Evolutionary conservation across 2,329 filamentous ascomycete species (phyloP).

Genomic region (Colletotrichum zoysiae): DNA sequence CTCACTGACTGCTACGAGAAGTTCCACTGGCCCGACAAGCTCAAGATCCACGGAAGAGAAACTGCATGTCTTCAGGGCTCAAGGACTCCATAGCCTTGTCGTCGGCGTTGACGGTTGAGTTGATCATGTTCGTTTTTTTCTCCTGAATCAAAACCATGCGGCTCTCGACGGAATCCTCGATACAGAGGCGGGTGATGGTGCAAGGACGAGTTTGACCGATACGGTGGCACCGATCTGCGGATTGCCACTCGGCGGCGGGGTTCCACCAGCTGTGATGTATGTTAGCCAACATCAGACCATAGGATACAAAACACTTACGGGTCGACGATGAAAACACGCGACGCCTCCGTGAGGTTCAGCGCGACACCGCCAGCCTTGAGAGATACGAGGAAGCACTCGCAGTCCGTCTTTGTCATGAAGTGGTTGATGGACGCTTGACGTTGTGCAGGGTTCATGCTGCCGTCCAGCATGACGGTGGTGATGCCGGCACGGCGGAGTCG

Average conservation of each 20-base stretch:
- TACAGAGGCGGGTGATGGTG: slow-evolving; percentile 92
- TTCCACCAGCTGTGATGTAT: slow-evolving; percentile 86
- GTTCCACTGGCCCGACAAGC: background rate
- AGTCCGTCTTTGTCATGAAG: slow-evolving; percentile 95
- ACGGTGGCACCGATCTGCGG: slow-evolving; percentile 91
- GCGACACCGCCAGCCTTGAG: slow-evolving; percentile 97
- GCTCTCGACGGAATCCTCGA: slow-evolving; percentile 96
- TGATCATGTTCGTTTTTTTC: slow-evolving; percentile 99
- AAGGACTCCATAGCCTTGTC: slow-evolving; percentile 92
- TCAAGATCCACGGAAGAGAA: slow-evolving; percentile 82
- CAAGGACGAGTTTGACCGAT: slow-evolving; percentile 96
- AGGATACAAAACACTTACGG: slow-evolving; percentile 72
- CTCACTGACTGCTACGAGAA: background rate
- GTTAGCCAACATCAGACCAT: slow-evolving; percentile 43
- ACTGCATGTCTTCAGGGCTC: slow-evolving; percentile 92
- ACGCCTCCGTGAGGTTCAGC: slow-evolving; percentile 94
- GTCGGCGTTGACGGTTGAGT: slow-evolving; percentile 95
- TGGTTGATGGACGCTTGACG: slow-evolving; percentile 94
- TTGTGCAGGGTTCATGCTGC: slow-evolving; percentile 95
- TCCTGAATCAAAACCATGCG: slow-evolving; percentile 96
- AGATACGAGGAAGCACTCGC: slow-evolving; percentile 96
- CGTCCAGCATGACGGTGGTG: slow-evolving; percentile 97
- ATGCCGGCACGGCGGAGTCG: slow-evolving; percentile 95
- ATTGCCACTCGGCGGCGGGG: slow-evolving; percentile 99
- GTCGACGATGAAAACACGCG: slow-evolving; percentile 94